Conservation (phyloP, 192 early-diverging fungal genomes). For the Funneliformis geosporum region DNA sequence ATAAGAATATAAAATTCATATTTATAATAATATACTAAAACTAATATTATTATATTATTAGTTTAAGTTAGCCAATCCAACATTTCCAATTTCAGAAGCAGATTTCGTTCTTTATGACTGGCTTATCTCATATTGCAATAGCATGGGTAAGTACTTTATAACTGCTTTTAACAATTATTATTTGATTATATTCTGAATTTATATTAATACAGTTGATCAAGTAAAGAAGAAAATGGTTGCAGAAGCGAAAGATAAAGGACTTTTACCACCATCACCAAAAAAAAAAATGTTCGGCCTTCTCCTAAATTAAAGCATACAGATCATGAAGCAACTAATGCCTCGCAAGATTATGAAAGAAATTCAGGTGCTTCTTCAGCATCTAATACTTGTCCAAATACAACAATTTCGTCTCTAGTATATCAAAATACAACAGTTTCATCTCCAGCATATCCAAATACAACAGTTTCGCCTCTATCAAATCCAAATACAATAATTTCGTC, state of each 20-base stretch:
- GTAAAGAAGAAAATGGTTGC: neutral
- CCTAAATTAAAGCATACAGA: too few species aligned
- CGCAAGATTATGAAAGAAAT: too few species aligned
- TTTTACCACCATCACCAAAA: neutral
- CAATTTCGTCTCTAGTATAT: too few species aligned
- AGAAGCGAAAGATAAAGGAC: neutral
- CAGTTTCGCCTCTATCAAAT: too few species aligned
- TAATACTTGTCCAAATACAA: too few species aligned
- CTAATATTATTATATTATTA: neutral
- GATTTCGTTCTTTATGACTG: neutral
- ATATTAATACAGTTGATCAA: neutral
- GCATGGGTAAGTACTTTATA: conserved; percentile 9
- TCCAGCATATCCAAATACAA: too few species aligned
- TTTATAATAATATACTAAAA: neutral
- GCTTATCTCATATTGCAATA: conserved; percentile 7
- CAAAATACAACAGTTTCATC: too few species aligned
- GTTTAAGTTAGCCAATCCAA: neutral
- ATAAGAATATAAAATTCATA: neutral
- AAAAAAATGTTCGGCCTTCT: conserved; percentile 9
- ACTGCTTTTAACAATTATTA: too few species aligned
- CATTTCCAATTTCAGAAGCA: neutral
- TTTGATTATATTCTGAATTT: too few species aligned
- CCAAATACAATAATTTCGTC: too few species aligned
- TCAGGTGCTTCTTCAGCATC: neutral
- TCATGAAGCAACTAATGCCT: too few species aligned